Conservation (phyloP, 257 asterid species). For the Nicotiana tomentosiformis region DNA sequence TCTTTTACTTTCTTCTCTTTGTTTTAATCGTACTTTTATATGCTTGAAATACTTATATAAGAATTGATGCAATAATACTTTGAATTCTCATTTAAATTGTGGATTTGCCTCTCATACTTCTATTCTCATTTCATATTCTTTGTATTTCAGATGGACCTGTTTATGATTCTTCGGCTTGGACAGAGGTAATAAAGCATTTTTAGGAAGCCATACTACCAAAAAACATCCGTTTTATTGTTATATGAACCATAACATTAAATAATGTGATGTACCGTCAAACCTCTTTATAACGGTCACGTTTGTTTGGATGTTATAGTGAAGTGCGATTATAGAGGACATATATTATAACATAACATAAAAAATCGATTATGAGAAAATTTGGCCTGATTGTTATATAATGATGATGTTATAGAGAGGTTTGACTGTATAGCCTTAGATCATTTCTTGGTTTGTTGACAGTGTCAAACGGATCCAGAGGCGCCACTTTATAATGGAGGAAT, state of each 20-base stretch:
- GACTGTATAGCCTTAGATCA: neutral
- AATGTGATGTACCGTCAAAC: too few species aligned
- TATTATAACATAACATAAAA: too few species aligned
- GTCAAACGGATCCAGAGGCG: conserved; percentile 42
- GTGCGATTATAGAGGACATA: too few species aligned
- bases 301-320: too few species aligned
- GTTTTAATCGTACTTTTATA: neutral
- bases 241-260: neutral
- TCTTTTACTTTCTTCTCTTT: neutral
- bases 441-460: conserved; percentile 21
- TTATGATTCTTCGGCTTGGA: conserved; percentile 32
- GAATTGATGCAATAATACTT: neutral
- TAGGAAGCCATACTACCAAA: neutral
- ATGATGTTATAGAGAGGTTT: neutral
- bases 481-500: conserved; percentile 64
- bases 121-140: neutral
- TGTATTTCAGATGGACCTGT: conserved; percentile 12
- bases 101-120: neutral
- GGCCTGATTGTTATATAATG: too few species aligned
- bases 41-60: neutral
- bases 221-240: neutral
- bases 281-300: too few species aligned
- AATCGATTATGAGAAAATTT: too few species aligned
- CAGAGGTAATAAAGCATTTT: conserved; percentile 14
- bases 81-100: neutral